Evolutionary conservation across 1,139 yeast species (phyloP), one percentile per base, ranked within the genome.

Genomic region (Eremothecium coryli): DNA sequence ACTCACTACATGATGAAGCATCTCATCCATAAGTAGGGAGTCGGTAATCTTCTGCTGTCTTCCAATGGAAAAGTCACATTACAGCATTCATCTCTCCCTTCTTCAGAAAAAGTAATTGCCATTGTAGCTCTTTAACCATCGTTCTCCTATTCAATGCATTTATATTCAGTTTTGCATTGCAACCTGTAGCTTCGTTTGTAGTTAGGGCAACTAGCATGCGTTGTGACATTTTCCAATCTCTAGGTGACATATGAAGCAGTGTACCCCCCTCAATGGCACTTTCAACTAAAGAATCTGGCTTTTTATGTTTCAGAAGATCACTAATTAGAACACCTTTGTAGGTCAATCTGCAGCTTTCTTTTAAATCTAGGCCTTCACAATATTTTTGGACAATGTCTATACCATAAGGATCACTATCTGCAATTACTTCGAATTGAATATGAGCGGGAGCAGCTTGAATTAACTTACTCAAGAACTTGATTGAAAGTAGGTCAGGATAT

Each of bases 321-420:
- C 18, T 11, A n/a, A 33, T 17, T 13, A 14, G 10, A 10, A 20
- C 26, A 6, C 13, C 23, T 5, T 33, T 25, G 33, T 18, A 2
- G 40, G 26, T 8, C 31, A 35, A 18, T 35, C 46, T 30, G 5
- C 14, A 10, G 13, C n/a, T 17, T 9, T 9, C n/a, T 16, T 20
- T 20, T 4, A 7, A 16, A 14, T 13, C 22, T 5, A 18, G n/a
- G 3, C 22, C 30, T 5, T 18, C 22, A 7, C 30, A 27, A 35
- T 58, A 56, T 29, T 52, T 54, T 11, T 45, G 27, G 3, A 56
- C 52, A 15, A 60, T 60, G 30, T 54, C 50, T 8, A 56, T 41
- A 0, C 64, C 64, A 36, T 59, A 45, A 1, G 63, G 62, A 36
- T 60, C 64, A n/a, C 61, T 52, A 37, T 60, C 64, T 4, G 54